phyloP scores from a whole-genome alignment of 805 yeast species.

The Candida berthetii region DNA sequence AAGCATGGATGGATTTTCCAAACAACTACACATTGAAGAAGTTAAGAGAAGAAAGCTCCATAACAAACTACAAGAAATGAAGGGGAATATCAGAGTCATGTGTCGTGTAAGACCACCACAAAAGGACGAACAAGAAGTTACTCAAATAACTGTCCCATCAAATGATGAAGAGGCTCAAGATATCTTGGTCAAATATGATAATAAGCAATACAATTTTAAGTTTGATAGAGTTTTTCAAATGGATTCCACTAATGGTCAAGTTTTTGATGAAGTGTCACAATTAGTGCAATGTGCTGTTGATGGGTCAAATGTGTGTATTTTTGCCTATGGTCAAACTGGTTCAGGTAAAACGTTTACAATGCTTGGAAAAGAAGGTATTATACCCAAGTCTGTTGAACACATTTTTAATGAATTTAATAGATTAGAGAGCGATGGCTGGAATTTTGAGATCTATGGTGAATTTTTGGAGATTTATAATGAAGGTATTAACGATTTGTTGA shows the following conservation, averaged over 20 bases:
- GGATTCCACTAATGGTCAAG: conserved; percentile 44
- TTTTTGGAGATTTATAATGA: conserved; percentile 91
- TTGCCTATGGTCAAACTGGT: conserved; percentile 96
- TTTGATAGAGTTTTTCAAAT: conserved; percentile 77
- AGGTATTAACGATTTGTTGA: conserved; percentile 61
- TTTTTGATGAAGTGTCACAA: conserved; percentile 83
- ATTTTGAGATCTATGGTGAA: conserved; percentile 57
- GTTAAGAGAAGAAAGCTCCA: conserved; percentile 57
- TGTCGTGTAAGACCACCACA: conserved; percentile 74
- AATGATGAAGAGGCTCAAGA: conserved; percentile 21
- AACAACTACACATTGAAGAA: conserved; percentile 43
- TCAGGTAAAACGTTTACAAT: conserved; percentile 93
- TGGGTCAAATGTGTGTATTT: conserved; percentile 88
- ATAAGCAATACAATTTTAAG: conserved; percentile 35
- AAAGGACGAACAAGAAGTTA: conserved; percentile 17
- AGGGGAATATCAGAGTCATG: conserved; percentile 89
- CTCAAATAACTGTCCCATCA: conserved; percentile 25
- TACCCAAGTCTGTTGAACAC: conserved; percentile 66
- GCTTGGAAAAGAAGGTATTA: conserved; percentile 75
- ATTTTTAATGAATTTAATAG: conserved; percentile 45
- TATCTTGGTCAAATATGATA: neutral
- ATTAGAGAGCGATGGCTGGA: conserved; percentile 53
- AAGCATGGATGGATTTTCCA: conserved; percentile 19
- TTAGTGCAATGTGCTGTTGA: conserved; percentile 80
- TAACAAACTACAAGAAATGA: conserved; percentile 72